Base-by-base conservation (phyloP, 2,329 filamentous ascomycete genomes). In the Ceratocystis cubensis region DNA sequence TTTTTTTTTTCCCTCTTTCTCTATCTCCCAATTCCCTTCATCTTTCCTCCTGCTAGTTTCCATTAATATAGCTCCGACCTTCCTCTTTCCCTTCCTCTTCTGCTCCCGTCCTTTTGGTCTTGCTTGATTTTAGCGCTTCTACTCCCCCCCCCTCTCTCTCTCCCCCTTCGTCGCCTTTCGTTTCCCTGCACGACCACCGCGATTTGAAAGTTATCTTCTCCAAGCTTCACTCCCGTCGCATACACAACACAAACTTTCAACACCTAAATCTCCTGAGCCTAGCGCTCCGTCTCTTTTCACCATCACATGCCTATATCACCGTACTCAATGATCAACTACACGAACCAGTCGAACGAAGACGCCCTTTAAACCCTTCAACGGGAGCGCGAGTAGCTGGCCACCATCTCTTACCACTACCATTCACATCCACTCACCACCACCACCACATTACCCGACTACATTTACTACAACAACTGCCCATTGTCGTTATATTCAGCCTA, bases 361-460 rank as follows among this genome's bases (percentile, higher is more conserved):
- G 86, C 84, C 81, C 84, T 87, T 86, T 87, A 84, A 87, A 84
- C 77, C 81, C 80, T 79, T 59, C 7, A 33, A 85, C 84, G 84
- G 82, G 82, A 84, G 80, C 78, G 81, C 80, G 81, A 78, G 33
- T 56, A 56, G 74, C 73, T 71, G 75, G 76, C 74, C 80, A 80
- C 20, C 17, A 25, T 50, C 44, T 57, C 50, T 66, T 41, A 10
- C 22, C 33, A 64, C 7, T 41, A 5, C 53, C 25, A 56, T 45
- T 37, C 22, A 48, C 22, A 57, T 44, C 6, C 41, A 37, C 25
- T 10, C 33, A 28, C 33, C 15, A 28, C 20, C 30, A 61, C 57
- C 30, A 61, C 57, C 30, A 33, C 46, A 5, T 10, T 1, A 45
- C 17, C 37, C n/a, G 15, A 56, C 20, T 22, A 64, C 25, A 15